Evolutionary conservation across 768 basidiomycete genomes (phyloP).

Genomic region (Termitomyces titanicus): DNA sequence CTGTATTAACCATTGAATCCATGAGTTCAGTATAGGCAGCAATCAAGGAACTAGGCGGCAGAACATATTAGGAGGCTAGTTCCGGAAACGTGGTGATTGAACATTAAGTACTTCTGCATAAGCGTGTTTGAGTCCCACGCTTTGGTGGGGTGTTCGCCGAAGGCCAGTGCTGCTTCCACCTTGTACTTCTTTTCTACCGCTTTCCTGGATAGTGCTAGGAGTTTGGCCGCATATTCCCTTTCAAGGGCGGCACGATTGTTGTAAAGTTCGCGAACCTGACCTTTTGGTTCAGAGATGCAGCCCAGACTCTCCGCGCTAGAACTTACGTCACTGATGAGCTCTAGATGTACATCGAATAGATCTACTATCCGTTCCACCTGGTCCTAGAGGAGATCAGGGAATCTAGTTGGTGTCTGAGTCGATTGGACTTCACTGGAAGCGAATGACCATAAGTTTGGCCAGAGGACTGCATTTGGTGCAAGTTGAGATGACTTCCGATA

Average conservation of each 20-base stretch:
- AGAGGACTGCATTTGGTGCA: constrained; percentile 5
- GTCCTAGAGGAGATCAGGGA: constrained; percentile 41
- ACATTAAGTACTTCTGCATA: constrained; percentile 49
- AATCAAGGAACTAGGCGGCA: constrained; percentile 64
- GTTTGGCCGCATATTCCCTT: constrained; percentile 73
- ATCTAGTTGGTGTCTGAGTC: constrained; percentile 5
- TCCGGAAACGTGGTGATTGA: not conserved
- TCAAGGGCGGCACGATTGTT: constrained; percentile 64
- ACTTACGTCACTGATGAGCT: constrained; percentile 60
- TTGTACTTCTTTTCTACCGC: constrained; percentile 69
- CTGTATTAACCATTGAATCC: constrained; percentile 50
- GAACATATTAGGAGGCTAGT: constrained; percentile 10
- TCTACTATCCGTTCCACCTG: constrained; percentile 63
- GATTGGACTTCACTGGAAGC: constrained; percentile 44
- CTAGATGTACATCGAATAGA: constrained; percentile 63
- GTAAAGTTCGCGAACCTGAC: constrained; percentile 71
- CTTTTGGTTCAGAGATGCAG: not conserved
- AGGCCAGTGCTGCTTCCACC: constrained; percentile 46
- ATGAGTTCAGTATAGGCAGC: constrained; percentile 69
- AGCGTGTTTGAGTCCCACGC: constrained; percentile 49
- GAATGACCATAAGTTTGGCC: constrained; percentile 45
- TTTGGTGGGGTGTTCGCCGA: constrained; percentile 70
- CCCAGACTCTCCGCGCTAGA: not conserved
- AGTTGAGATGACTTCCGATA: not conserved
- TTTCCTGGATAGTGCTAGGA: constrained; percentile 63